Percentiles rank a stretch among this genome's conserved stretches.
These are phyloP conservation scores for Dalbergia oliveri DNA, from an alignment of 306 rosid species.

Conservation along the genomic window DNA sequence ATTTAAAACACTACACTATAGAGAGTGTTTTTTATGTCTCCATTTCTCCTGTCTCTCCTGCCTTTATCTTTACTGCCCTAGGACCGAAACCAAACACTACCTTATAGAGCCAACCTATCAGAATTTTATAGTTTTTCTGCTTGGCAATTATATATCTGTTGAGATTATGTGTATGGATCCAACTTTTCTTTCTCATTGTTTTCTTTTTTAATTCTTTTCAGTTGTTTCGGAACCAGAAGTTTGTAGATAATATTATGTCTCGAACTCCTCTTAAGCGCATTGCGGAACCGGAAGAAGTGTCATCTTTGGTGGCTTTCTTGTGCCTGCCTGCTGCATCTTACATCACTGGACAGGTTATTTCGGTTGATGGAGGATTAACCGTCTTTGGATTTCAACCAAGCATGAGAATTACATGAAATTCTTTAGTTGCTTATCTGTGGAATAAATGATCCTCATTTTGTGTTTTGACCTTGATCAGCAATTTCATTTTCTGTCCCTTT, in stretches of 20 bases:
- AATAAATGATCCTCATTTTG: constrained; percentile 22
- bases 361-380: constrained; percentile 85
- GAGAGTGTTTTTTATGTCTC: too few species aligned
- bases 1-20: too few species aligned
- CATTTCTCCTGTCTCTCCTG: too few species aligned
- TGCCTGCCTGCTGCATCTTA: constrained; percentile 91
- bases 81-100: too few species aligned
- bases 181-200: not conserved
- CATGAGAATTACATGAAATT: constrained; percentile 49
- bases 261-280: constrained; percentile 72
- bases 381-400: constrained; percentile 68
- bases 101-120: not conserved
- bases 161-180: not conserved
- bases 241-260: constrained; percentile 56
- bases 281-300: constrained; percentile 78
- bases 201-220: constrained; percentile 14
- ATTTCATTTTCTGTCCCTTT: not conserved
- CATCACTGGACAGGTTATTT: constrained; percentile 82
- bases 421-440: not conserved
- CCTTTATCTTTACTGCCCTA: too few species aligned
- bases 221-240: constrained; percentile 61
- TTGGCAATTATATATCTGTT: not conserved
- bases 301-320: constrained; percentile 78
- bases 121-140: constrained; percentile 7
- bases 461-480: constrained; percentile 22